Base-by-base conservation (phyloP, 1,139 yeast genomes). In the Debaryomyces sp. region DNA sequence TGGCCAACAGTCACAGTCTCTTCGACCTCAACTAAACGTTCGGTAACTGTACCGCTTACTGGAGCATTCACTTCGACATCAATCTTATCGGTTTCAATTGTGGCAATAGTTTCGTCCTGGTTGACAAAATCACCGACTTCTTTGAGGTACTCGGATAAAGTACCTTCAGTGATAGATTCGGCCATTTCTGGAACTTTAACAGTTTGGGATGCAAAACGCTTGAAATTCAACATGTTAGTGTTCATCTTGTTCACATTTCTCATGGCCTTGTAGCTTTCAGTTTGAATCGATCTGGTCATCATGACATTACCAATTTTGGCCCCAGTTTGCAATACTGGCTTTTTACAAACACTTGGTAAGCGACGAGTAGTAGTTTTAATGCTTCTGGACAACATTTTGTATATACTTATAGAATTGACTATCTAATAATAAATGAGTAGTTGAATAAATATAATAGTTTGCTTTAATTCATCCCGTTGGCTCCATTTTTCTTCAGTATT, bases 161-260 rank as follows among this genome's bases (percentile, higher is more conserved):
- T 90, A 69, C 99, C 99, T 72, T 94, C 99, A 44, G 97, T 90
- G 66, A 94, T 87, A 47, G 98, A 92, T 73, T 94, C 99, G 45
- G 99, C 99, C 97, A 94, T 91, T 58, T 90, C 96, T 46, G 99
- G 99, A 34, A 94, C 99, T 71, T 91, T 89, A 50, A 94, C 96
- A 48, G 77, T 61, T 45, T 67, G 68, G 15, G 79, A 73, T 39
- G 77, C 79, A 49, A 67, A 72, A 64, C 81, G 71, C 56, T 56
- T 58, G 52, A 66, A 62, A 50, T 56, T 60, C 56, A 59, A 50
- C 23, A 33, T 48, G 30, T 34, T 41, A 49, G 32, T 46, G 21
- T 27, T 38, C 27, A 41, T 30, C 18, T 39, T 42, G 36, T 33
- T 46, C 27, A 44, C 22, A 15, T 26, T 30, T 29, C 36, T 37